Evolutionary conservation across 2,329 filamentous ascomycete genomes (phyloP).

Genomic region (Dactylonectria estremocensis): DNA sequence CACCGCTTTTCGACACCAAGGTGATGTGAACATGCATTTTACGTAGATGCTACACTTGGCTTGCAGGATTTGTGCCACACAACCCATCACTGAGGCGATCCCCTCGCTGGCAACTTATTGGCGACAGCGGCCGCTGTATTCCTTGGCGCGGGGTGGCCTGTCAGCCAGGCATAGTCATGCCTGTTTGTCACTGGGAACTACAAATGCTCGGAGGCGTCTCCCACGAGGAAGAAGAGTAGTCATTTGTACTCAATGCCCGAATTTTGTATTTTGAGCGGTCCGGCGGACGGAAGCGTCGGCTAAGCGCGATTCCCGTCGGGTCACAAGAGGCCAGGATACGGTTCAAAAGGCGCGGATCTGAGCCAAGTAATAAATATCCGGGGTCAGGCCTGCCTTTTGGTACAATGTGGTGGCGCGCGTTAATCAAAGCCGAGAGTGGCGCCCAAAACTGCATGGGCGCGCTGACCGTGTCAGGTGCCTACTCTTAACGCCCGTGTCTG

Average conservation of each 20-base stretch:
- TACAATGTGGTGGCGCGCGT: conserved; percentile 20
- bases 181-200: conserved; percentile 4
- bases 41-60: conserved; percentile 4
- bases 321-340: conserved; percentile 16
- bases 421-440: conserved; percentile 21
- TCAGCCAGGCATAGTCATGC: conserved; percentile 12
- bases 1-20: neutral
- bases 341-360: conserved; percentile 20
- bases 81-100: conserved; percentile 7
- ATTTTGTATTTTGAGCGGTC: neutral
- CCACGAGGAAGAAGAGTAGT: neutral
- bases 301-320: conserved; percentile 3
- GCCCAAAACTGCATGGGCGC: conserved; percentile 13
- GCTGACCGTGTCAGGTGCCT: conserved; percentile 24
- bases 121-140: neutral
- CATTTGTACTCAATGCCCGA: neutral
- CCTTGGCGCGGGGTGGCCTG: neutral
- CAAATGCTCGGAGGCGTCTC: neutral
- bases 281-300: conserved; percentile 13
- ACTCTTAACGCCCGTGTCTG: conserved; percentile 8
- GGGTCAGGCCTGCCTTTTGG: conserved; percentile 18
- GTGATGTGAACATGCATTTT: conserved; percentile 1
- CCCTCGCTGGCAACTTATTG: conserved; percentile 4
- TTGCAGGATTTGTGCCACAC: neutral
- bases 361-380: conserved; percentile 22